Base-by-base conservation (phyloP, 305 asterid genomes). In the Euphrasia arctica region DNA sequence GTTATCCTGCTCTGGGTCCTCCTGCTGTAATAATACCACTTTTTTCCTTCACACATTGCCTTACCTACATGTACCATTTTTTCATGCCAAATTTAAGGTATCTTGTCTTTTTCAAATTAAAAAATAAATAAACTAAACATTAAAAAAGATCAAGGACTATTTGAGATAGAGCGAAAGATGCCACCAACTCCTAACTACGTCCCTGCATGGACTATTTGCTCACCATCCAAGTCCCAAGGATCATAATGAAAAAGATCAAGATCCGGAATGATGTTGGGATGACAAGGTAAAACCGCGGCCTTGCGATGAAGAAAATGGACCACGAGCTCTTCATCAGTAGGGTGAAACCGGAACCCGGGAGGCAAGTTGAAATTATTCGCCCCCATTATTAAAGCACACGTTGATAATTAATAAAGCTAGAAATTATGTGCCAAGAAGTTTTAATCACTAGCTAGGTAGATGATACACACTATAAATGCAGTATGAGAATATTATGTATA, bases 151-250 rank as follows among this genome's bases (percentile, higher is more conserved):
- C 43, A 8, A 10, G 22, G 22, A 18, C 22, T 18, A 18, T 39
- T 39, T 39, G 10, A 39, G 43, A 39, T 7, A 7, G 11, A 1
- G 43, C 9, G 42, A 5, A 1, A 9, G 42, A 36, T 1, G 9
- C 43, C 11, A 39, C 43, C 9, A 39, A 39, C 10, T 10, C 43
- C 43, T 8, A 8, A 39, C 43, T 39, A 39, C 11, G 43, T 39
- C 43, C 43, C 0, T 39, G 43, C 43, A 54, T 54, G 9, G 3
- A 5, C 34, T 28, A 28, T 57, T 5, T 18, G 29, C 18, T 2
- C 75, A 91, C 98, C 98, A 62, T 92, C 80, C 13, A 92, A 78
- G 74, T 89, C 95, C 98, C 98, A 92, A 58, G 98, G 98, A 75
- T 92, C 95, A 57, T 87, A 82, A 51, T 95, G 97, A 71, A 72